Evolutionary conservation across 2,329 filamentous ascomycete genomes (phyloP).

Genomic region (Purpureocillium lavendulum): DNA sequence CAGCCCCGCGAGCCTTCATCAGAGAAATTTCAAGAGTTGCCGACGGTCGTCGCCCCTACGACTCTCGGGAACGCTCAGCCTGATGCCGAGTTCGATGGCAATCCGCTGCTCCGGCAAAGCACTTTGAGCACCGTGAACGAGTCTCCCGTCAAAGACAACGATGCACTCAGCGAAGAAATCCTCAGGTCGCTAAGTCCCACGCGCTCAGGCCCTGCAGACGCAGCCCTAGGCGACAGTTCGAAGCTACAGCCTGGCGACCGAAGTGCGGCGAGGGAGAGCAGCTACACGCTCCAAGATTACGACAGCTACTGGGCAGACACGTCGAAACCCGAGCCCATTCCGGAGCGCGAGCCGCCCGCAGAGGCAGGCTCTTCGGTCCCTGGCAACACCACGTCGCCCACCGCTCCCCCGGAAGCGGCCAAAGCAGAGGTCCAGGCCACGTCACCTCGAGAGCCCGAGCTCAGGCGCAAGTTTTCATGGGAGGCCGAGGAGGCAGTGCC

Average conservation of each 20-base stretch:
- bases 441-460: slow-evolving; percentile 3
- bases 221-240: slow-evolving; percentile 6
- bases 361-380: neutral
- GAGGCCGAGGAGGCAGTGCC: slow-evolving; percentile 16
- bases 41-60: neutral
- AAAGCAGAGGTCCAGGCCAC: slow-evolving; percentile 1
- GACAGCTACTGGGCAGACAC: slow-evolving; percentile 55
- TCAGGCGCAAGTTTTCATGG: slow-evolving; percentile 28
- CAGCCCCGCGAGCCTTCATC: slow-evolving; percentile 12
- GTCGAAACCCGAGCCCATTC: slow-evolving; percentile 7
- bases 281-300: slow-evolving; percentile 57
- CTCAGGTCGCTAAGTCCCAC: slow-evolving; percentile 57
- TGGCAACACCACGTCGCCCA: neutral
- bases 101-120: slow-evolving; percentile 29
- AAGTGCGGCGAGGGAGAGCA: slow-evolving; percentile 41
- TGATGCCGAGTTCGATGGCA: slow-evolving; percentile 24
- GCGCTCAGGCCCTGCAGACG: slow-evolving; percentile 13
- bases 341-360: neutral
- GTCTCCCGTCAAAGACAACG: slow-evolving; percentile 58
- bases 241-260: slow-evolving; percentile 10
- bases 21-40: neutral
- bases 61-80: slow-evolving; percentile 6
- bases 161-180: slow-evolving; percentile 66
- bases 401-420: neutral
- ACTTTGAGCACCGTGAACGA: slow-evolving; percentile 41